Conservation (phyloP, 2,329 filamentous ascomycete species). For the Penicillium sp. region DNA sequence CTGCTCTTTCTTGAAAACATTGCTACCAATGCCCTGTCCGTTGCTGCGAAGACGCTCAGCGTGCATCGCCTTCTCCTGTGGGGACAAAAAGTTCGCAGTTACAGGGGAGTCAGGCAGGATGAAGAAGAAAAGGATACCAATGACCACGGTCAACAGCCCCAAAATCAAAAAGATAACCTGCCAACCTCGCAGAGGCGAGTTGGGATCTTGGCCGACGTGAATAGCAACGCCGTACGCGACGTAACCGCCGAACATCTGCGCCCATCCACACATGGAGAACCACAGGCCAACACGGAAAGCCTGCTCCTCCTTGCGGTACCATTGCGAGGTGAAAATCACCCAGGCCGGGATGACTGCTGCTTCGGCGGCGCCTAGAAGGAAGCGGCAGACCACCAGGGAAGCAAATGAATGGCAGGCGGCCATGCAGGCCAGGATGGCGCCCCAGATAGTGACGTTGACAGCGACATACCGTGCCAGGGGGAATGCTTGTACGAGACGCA, state of each 20-base stretch:
- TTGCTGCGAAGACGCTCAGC: conserved; percentile 39
- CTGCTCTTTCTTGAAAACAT: conserved; percentile 37
- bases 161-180: conserved; percentile 41
- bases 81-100: conserved; percentile 33
- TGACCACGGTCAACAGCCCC: conserved; percentile 34
- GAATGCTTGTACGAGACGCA: conserved; percentile 41
- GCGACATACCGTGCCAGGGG: conserved; percentile 42
- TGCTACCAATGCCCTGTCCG: conserved; percentile 37
- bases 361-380: conserved; percentile 54
- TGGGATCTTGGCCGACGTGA: conserved; percentile 29
- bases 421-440: conserved; percentile 20
- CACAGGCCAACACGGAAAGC: conserved; percentile 30
- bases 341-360: conserved; percentile 37
- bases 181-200: conserved; percentile 34
- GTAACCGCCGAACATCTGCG: conserved; percentile 41
- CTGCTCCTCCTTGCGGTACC: conserved; percentile 35
- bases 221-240: conserved; percentile 37
- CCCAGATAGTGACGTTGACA: conserved; percentile 40
- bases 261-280: conserved; percentile 36
- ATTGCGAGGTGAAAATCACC: conserved; percentile 36
- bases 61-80: conserved; percentile 32
- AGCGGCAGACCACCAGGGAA: conserved; percentile 50
- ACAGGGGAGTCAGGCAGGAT: conserved; percentile 39
- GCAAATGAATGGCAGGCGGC: conserved; percentile 48
- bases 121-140: conserved; percentile 42